These are phyloP conservation scores for Alternaria sp. DNA, from an alignment of 2,329 filamentous ascomycete species.

Conservation along the genomic window DNA sequence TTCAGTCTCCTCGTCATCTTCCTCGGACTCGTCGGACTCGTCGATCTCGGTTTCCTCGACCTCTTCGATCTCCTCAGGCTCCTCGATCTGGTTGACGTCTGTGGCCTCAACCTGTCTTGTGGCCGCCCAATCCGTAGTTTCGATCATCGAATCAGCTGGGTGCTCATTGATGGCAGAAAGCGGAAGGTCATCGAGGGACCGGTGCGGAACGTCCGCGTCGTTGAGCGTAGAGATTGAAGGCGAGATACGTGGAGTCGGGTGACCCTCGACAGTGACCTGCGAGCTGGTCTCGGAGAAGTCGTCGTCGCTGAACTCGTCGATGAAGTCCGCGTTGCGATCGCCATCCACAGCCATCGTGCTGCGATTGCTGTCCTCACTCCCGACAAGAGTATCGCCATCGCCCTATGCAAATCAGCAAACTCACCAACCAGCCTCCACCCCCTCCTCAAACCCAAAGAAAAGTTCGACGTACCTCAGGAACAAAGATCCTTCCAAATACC, in stretches of 20 bases:
- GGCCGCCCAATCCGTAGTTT: neutral
- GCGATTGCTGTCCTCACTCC: neutral
- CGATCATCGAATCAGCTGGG: neutral
- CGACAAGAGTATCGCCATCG: neutral
- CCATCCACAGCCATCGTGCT: neutral
- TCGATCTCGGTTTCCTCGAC: neutral
- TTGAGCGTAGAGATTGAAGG: neutral
- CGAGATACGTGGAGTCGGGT: neutral
- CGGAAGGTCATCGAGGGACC: neutral
- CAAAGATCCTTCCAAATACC: neutral
- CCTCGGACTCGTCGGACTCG: neutral
- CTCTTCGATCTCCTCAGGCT: neutral
- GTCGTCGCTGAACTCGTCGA: neutral
- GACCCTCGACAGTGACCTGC: neutral
- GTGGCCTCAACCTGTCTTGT: neutral
- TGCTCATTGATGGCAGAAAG: neutral
- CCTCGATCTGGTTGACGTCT: neutral
- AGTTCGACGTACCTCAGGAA: neutral
- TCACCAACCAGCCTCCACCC: neutral
- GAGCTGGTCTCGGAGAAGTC: neutral
- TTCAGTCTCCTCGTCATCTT: neutral
- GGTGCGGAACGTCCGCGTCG: neutral
- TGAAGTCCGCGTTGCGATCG: neutral
- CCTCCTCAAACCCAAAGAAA: neutral
- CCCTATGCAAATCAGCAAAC: neutral